phyloP scores from a whole-genome alignment of 2,329 filamentous ascomycete genomes.

The Geoglossum cookeanum region DNA sequence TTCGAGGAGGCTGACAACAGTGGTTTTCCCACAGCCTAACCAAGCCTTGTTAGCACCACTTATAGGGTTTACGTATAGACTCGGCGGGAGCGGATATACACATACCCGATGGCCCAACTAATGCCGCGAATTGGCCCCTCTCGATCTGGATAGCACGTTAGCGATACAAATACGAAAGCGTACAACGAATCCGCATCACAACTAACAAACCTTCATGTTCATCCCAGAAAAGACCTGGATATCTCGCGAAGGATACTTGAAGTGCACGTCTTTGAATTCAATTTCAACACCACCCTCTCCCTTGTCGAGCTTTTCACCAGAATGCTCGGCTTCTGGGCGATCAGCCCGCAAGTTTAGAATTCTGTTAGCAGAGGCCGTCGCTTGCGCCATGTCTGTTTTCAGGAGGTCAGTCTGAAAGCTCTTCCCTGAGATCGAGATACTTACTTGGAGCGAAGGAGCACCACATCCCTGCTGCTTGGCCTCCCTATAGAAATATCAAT shows the following conservation, averaged over 20 bases:
- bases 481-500: conserved; percentile 21
- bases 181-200: not conserved
- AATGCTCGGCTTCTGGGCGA: not conserved
- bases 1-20: conserved; percentile 26
- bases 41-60: too few relatives aligned
- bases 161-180: not conserved
- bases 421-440: not conserved
- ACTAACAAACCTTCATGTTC: conserved; percentile 10
- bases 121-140: conserved; percentile 24
- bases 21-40: conserved; percentile 28
- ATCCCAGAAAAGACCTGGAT: conserved; percentile 17
- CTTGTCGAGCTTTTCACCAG: not conserved
- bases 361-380: conserved; percentile 19
- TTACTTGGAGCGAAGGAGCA: conserved; percentile 43
- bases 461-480: conserved; percentile 46
- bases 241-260: conserved; percentile 20
- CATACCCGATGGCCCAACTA: conserved; percentile 22
- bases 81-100: not conserved
- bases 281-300: conserved; percentile 14
- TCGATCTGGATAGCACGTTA: conserved; percentile 11
- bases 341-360: conserved; percentile 16
- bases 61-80: too few relatives aligned
- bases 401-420: not conserved
- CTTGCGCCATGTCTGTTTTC: conserved; percentile 17
- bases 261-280: conserved; percentile 17